Evolutionary conservation across 2,329 filamentous ascomycete genomes (phyloP).

Genomic region (Basipetospora chlamydospora): DNA sequence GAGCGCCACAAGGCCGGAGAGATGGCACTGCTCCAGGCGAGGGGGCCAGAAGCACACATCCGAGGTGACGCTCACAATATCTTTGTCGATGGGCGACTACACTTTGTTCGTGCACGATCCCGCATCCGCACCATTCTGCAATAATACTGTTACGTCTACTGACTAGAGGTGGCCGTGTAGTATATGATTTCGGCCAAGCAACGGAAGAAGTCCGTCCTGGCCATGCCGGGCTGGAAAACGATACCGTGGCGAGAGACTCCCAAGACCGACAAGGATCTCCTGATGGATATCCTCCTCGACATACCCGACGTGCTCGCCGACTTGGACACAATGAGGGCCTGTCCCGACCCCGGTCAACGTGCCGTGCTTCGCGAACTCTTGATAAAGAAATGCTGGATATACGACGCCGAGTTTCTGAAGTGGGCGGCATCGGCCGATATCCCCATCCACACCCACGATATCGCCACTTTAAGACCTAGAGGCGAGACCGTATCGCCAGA

Average conservation of each 20-base stretch:
- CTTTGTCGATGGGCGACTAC: not conserved
- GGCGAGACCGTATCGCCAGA: not conserved
- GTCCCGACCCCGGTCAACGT: not conserved
- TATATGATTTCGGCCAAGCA: not conserved
- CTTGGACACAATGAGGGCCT: conserved; percentile 1
- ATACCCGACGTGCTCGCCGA: conserved; percentile 5
- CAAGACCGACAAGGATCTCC: conserved; percentile 18
- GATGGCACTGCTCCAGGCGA: not conserved
- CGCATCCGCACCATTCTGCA: no score
- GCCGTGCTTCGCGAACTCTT: not conserved
- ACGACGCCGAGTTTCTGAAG: not conserved
- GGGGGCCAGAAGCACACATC: not conserved
- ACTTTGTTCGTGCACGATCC: not conserved
- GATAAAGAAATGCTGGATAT: not conserved
- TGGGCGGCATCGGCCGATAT: not conserved
- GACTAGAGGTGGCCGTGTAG: not conserved
- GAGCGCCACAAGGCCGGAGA: not conserved
- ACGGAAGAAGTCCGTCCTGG: not conserved
- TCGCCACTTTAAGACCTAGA: not conserved
- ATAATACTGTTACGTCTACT: no score
- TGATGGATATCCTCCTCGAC: conserved; percentile 9
- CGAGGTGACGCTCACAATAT: not conserved
- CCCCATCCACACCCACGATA: not conserved
- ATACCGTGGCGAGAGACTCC: conserved; percentile 22
- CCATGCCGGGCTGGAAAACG: conserved; percentile 3